A percentile compares a stretch with the other conserved stretches of the same genome.
These are phyloP conservation scores for Phialophora macrospora DNA, from an alignment of 2,329 filamentous ascomycete species.

Conservation along the genomic window DNA sequence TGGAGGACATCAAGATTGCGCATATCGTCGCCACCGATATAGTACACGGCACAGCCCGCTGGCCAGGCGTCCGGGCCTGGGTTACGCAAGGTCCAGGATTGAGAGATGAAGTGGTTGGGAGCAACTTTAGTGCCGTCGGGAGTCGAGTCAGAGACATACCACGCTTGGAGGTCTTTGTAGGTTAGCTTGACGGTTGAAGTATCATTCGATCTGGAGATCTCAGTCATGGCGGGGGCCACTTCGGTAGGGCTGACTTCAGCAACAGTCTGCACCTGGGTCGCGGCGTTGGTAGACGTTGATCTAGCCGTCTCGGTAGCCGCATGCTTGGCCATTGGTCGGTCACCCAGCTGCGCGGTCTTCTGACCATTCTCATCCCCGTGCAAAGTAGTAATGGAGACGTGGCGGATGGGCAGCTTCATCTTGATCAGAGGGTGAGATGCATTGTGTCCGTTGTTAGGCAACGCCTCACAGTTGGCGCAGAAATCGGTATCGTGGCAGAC, in stretches of 20 bases:
- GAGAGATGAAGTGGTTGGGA: constrained; percentile 76
- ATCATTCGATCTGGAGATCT: constrained; percentile 6
- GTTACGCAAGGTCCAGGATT: constrained; percentile 91
- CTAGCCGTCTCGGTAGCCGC: constrained; percentile 60
- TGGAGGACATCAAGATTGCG: constrained; percentile 81
- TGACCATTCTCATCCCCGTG: constrained; percentile 74
- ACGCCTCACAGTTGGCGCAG: constrained; percentile 90
- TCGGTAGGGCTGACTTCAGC: constrained; percentile 71
- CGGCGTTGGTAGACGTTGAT: constrained; percentile 56
- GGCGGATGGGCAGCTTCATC: constrained; percentile 89
- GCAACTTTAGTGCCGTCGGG: constrained; percentile 75
- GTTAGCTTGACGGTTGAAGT: constrained; percentile 45
- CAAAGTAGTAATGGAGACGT: constrained; percentile 83
- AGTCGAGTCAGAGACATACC: constrained; percentile 79
- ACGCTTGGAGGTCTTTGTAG: constrained; percentile 61
- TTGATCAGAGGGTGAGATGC: constrained; percentile 96
- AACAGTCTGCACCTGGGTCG: constrained; percentile 71
- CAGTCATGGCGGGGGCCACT: constrained; percentile 34
- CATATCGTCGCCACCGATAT: constrained; percentile 95
- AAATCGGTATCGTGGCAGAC: constrained; percentile 95
- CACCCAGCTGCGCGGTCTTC: constrained; percentile 72
- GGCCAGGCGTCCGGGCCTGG: constrained; percentile 81
- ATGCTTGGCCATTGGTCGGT: constrained; percentile 56
- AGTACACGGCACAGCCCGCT: constrained; percentile 84
- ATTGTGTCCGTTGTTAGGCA: constrained; percentile 84